phyloP scores from a whole-genome alignment of 2,329 filamentous ascomycete species.

The Rhynchosporium agropyri region DNA sequence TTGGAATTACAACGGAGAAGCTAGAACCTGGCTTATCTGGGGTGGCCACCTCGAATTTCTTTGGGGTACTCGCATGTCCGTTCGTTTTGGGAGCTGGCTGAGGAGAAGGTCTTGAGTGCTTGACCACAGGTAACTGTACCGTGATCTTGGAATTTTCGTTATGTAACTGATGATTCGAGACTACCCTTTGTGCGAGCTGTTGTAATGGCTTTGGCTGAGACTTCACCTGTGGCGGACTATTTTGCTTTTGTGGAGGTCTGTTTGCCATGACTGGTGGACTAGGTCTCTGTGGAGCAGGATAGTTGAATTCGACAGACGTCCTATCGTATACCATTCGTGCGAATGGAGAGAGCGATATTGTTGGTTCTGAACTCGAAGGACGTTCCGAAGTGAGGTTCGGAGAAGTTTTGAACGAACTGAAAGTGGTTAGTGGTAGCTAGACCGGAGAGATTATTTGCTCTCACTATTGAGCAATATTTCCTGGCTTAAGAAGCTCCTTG shows the following conservation, averaged over 20 bases:
- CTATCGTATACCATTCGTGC: conserved; percentile 41
- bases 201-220: conserved; percentile 27
- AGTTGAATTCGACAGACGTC: conserved; percentile 38
- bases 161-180: conserved; percentile 23
- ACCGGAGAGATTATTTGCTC: conserved; percentile 9
- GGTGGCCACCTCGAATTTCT: conserved; percentile 29
- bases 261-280: conserved; percentile 20
- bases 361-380: conserved; percentile 24
- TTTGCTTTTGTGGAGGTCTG: conserved; percentile 8
- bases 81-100: neutral
- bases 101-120: neutral
- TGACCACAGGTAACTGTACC: conserved; percentile 21
- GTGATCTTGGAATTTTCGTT: conserved; percentile 28
- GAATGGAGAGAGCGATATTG: conserved; percentile 39
- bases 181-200: conserved; percentile 1
- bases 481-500: conserved; percentile 70
- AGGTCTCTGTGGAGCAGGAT: conserved; percentile 32
- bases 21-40: conserved; percentile 45
- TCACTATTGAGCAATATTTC: conserved; percentile 65
- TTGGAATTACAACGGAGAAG: conserved; percentile 38
- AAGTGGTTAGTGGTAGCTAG: conserved; percentile 23
- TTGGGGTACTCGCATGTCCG: conserved; percentile 3
- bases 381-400: conserved; percentile 40
- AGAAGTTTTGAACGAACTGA: conserved; percentile 61
- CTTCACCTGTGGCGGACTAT: conserved; percentile 24